Evolutionary conservation across 2,329 filamentous ascomycete genomes (phyloP), one percentile per base, ranked within the genome.

Genomic region (Immersiporthe knoxdaviesiana): DNA sequence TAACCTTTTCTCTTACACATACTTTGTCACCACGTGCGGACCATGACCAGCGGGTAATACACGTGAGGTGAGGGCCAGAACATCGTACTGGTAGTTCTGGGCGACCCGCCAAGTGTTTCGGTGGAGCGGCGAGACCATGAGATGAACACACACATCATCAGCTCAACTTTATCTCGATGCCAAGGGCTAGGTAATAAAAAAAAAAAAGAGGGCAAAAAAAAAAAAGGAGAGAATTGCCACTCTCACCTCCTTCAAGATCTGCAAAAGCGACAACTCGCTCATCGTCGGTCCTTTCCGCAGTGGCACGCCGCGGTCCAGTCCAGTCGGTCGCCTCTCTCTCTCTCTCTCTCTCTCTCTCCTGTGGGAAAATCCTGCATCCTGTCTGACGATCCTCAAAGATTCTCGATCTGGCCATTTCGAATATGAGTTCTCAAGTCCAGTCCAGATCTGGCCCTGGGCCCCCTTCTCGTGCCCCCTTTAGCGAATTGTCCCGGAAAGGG

Each of bases 141-240:
- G 56, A 59, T 37, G 56, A 37, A 59, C 32, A 37, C 56, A 18
- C 52, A 30, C 14, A 12, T 18, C 24, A 27, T 27, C 12, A 16
- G 30, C n/a, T n/a, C 52, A 68, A 68, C 44, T 24, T 68, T 61
- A 68, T 68, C 63, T 54, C 47, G 32, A 62, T 62, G 67, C 67
- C 67, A 68, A 68, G 67, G n/a, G 37, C 50, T 41, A 18, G 27
- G 18, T 18, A 11, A 21, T 1, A n/a, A 11, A n/a, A 11, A n/a
- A 21, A 8, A 2, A 47, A n/a, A n/a, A n/a, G 18, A 10, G 11
- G 21, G 10, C 10, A n/a, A 47, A n/a, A 5, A n/a, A n/a, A n/a
- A 8, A 47, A 21, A 47, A 21, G 7, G 6, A 21, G 41, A 7
- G 18, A 41, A n/a, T n/a, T n/a, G n/a, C n/a, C n/a, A n/a, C n/a